Conservation (phyloP, 306 rosid genomes). For the Prunus kanzakura region DNA sequence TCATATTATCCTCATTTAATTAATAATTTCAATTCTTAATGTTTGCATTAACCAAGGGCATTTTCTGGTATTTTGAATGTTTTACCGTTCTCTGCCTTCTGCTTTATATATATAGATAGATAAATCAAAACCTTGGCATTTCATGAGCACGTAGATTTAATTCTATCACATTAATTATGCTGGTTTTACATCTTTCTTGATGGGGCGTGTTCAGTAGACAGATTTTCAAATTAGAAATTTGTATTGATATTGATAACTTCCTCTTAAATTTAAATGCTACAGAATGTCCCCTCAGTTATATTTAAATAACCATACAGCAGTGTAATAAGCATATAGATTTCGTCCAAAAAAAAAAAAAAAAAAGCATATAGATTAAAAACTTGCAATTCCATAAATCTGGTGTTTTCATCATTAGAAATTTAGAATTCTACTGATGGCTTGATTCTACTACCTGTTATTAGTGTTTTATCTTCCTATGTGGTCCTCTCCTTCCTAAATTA, state of each 20-base stretch:
- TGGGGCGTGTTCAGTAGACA: background rate
- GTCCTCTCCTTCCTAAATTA: background rate
- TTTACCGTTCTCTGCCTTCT: too few relatives aligned
- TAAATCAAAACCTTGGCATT: background rate
- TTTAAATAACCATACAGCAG: background rate
- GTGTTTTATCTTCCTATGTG: background rate
- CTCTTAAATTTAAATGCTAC: background rate
- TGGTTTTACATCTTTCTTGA: background rate
- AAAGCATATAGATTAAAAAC: background rate
- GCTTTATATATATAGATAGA: too few relatives aligned
- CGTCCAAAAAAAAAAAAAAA: too few relatives aligned
- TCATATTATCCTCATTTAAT: too few relatives aligned
- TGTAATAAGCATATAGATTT: background rate
- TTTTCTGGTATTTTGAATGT: too few relatives aligned
- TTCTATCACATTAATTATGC: background rate
- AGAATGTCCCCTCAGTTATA: background rate
- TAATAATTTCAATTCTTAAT: too few relatives aligned
- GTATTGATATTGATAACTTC: background rate
- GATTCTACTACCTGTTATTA: background rate
- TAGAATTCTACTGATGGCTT: background rate
- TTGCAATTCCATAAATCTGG: background rate
- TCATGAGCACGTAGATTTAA: background rate
- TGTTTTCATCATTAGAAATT: background rate
- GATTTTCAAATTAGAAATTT: constrained; percentile 1
- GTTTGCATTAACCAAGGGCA: too few relatives aligned